Evolutionary conservation across 2,329 filamentous ascomycete genomes (phyloP), one percentile per base, ranked within the genome.

Genomic region (Talaromyces sp.): DNA sequence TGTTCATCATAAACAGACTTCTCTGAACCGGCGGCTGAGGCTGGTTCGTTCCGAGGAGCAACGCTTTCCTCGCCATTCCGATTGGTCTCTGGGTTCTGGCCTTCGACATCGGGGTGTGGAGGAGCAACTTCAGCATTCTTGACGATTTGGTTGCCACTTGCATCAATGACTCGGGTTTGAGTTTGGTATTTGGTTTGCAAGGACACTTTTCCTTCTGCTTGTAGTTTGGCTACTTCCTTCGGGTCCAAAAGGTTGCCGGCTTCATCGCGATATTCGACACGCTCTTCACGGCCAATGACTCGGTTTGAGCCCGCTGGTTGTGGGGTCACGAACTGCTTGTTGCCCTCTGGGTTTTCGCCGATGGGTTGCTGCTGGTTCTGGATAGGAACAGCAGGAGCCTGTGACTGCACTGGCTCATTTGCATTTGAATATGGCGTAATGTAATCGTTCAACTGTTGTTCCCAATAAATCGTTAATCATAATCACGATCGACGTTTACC

Each of bases 111-210:
- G 1, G 84, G 85, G 71, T 86, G 85, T 67, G 82, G 81, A 54
- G 83, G 85, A 61, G 81, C 84, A 25, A 78, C 70, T 40, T 75
- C 76, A 64, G 81, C 73, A 27, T 77, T 69, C 58, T 77, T 70
- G 17, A 75, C 72, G n/a, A 97, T 79, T 74, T 96, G 91, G 70
- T 93, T 92, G 67, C 93, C 95, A 51, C 88, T 77, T 61, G 86
- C 86, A 77, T 97, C 92, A 47, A 97, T 84, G 64, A 98, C 79
- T 65, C 92, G 89, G 8, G 93, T 97, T 69, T 91, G 87, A n/a
- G 94, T 97, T 83, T 98, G 94, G 76, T 97, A 97, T 70, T 90
- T 90, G 13, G 95, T 98, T 81, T 96, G 89, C 81, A 99, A 97
- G 73, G 92, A 92, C 67, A 98, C 93, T 79, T 97, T 96, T 73